Base-by-base conservation (phyloP, 1,284 basidiomycete species). In the Ceratobasidium sp. region DNA sequence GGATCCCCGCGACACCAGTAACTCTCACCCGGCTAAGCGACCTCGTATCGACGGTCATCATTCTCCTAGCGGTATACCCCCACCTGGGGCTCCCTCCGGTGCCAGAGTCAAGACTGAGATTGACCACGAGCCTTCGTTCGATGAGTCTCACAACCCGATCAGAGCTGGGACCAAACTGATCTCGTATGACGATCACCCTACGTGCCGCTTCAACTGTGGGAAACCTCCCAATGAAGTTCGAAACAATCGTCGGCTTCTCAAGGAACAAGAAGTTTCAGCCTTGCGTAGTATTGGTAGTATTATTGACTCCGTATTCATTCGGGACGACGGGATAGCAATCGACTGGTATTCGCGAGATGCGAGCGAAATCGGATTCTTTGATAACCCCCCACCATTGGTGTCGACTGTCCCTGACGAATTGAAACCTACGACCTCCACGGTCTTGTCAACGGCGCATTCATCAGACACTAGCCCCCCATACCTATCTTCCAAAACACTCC, bases 251-350 rank as follows among this genome's bases (percentile, higher is more conserved):
- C 29, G 25, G 27, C 29, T 42, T 20, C 8, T 54, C 29, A 54
- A 45, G n/a, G 50, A 34, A 20, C 22, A 54, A 1, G 50, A 29
- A 27, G 40, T 67, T 17, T 17, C 0, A 27, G 49, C 20, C 13
- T 45, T 67, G n/a, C 62, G 17, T 12, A 54, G 54, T 29, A 49
- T 43, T 34, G 62, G 62, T 7, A 22, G 40, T 1, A 53, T 29
- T 29, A 40, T 67, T 6, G 29, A 31, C 13, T 49, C 62, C 35
- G 52, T 42, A 17, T 45, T 43, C 38, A 54, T 67, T 31, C 62
- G 62, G n/a, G 62, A 67, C 20, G 62, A 67, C 25, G 62, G 62
- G 8, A 67, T 67, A 54, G 62, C 62, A 7, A 67, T 67, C 22
- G 62, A 67, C 35, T 67, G 62, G 62, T 54, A 6, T 42, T 32